Conservation (phyloP, 805 yeast genomes). For the Maudiozyma bulderi region DNA sequence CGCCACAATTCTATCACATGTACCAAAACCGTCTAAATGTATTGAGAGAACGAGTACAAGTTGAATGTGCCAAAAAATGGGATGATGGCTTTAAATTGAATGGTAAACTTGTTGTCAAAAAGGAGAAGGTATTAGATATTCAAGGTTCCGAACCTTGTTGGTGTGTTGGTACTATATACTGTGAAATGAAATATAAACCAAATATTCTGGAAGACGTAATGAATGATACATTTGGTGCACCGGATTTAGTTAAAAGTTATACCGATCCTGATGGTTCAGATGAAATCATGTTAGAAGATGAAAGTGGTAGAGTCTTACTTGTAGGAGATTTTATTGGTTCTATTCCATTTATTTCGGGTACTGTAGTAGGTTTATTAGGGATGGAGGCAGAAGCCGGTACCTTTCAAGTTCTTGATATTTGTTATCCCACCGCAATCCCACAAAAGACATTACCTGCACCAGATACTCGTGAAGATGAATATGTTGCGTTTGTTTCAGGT, state of each 20-base stretch:
- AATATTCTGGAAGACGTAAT: slow-evolving; percentile 77
- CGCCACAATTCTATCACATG: slow-evolving; percentile 47
- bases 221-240: slow-evolving; percentile 37
- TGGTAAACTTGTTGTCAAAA: slow-evolving; percentile 31
- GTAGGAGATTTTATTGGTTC: slow-evolving; percentile 49
- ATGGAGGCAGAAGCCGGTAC: slow-evolving; percentile 76
- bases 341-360: slow-evolving; percentile 73
- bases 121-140: slow-evolving; percentile 36
- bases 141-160: slow-evolving; percentile 45
- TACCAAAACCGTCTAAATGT: slow-evolving; percentile 44
- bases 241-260: slow-evolving; percentile 36
- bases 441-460: slow-evolving; percentile 34
- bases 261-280: slow-evolving; percentile 46
- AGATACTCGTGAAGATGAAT: slow-evolving; percentile 18
- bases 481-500: slow-evolving; percentile 69
- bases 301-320: slow-evolving; percentile 74
- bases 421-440: slow-evolving; percentile 56
- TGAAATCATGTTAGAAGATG: slow-evolving; percentile 76
- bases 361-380: slow-evolving; percentile 79
- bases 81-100: slow-evolving; percentile 35
- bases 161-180: slow-evolving; percentile 79
- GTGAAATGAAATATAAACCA: slow-evolving; percentile 78
- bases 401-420: slow-evolving; percentile 74
- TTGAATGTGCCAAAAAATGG: slow-evolving; percentile 47
- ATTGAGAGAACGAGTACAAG: slow-evolving; percentile 39